Base-by-base conservation (phyloP, 1,284 basidiomycete genomes). In the Cryptococcus neoformans region DNA sequence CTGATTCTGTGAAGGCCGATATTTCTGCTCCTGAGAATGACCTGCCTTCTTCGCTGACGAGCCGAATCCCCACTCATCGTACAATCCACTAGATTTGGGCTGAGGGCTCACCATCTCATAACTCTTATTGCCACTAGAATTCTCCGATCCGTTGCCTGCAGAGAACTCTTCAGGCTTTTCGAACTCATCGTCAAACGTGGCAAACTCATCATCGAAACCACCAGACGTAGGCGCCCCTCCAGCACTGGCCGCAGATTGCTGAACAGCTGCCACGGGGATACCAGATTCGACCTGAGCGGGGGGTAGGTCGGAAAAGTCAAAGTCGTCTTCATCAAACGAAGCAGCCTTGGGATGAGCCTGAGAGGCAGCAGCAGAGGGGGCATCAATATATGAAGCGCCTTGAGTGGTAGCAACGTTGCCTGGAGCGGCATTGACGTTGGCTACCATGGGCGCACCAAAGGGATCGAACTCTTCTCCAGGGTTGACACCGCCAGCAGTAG, bases 251-350 rank as follows among this genome's bases (percentile, higher is more conserved):
- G 35, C 21, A 21, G 21, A 21, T 21, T 21, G 21, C 21, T 21
- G 21, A 21, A 21, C 21, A 21, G 21, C 21, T 21, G 21, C 21
- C 21, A 21, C 21, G 21, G 21, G 21, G 21, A 21, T 21, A 21
- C 21, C 21, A 21, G 21, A 21, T 21, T 21, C 21, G 21, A 21
- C 21, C 21, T 21, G 21, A 21, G 21, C 21, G 21, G 21, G 21
- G 1, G 82, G 78, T 3, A 83, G 80, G 47, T 83, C 80, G 1
- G 78, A 80, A 63, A 93, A 93, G 76, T 92, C 90, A 70, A 92
- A 92, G 62, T 89, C 87, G 69, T 92, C 90, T 66, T 92, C 90
- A 39, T 92, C 90, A 65, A 92, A 92, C n/a, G 59, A 60, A 3
- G 69, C 62, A 9, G 56, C 59, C 55, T 62, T 62, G 71, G 68